Evolutionary conservation across 768 basidiomycete genomes (phyloP).

Genomic region (Rhizopogon roseolus): DNA sequence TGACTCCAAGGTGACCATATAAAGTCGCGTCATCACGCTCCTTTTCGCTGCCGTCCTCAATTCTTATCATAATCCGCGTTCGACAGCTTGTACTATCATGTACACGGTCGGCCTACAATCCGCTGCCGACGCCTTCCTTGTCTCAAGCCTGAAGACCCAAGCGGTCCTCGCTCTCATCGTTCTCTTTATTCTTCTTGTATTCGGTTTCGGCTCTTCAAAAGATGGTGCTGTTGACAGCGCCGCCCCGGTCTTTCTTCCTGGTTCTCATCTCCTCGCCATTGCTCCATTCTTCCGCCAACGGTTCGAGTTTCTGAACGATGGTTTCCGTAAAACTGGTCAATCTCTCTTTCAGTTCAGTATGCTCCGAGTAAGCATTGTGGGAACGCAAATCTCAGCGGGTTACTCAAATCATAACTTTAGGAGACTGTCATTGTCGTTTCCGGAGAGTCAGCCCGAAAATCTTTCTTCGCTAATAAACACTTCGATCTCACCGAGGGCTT

Average conservation of each 20-base stretch:
- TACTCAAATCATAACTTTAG: slow-evolving; percentile 31
- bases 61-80: slow-evolving; percentile 21
- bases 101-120: slow-evolving; percentile 37
- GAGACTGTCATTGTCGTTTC: slow-evolving; percentile 74
- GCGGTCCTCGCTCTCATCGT: slow-evolving; percentile 28
- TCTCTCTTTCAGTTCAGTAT: slow-evolving; percentile 67
- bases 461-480: slow-evolving; percentile 65
- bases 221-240: slow-evolving; percentile 36
- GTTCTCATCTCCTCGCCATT: slow-evolving; percentile 52
- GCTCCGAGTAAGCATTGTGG: slow-evolving; percentile 45
- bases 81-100: slow-evolving; percentile 26
- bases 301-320: slow-evolving; percentile 71
- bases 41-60: slow-evolving; percentile 14
- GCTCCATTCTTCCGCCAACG: slow-evolving; percentile 64
- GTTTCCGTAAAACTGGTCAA: slow-evolving; percentile 63
- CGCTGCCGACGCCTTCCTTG: slow-evolving; percentile 31
- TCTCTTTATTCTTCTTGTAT: slow-evolving; percentile 35
- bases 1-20: not conserved
- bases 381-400: not conserved
- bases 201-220: slow-evolving; percentile 33
- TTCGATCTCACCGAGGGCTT: slow-evolving; percentile 79
- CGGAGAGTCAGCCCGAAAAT: slow-evolving; percentile 62
- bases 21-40: not conserved
- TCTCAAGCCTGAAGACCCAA: slow-evolving; percentile 28
- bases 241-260: slow-evolving; percentile 53